Evolutionary conservation across 2,329 filamentous ascomycete genomes (phyloP).

Genomic region (Cordyceps javanica): DNA sequence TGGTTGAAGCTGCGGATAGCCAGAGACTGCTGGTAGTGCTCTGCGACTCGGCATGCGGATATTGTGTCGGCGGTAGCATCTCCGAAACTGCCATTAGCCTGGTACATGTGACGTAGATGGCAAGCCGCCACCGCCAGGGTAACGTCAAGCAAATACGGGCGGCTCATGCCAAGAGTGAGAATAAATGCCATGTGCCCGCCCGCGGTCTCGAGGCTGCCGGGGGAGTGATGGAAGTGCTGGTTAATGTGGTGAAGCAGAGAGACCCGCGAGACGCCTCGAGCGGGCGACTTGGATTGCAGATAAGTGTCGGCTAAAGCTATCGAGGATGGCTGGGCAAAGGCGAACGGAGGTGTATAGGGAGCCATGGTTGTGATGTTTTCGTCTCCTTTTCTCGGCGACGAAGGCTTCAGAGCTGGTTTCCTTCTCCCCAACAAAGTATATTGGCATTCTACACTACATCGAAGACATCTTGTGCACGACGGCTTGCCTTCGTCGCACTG

Average conservation of each 20-base stretch:
- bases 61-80: neutral
- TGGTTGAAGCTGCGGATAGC: conserved; percentile 18
- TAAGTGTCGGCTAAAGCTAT: neutral
- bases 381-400: neutral
- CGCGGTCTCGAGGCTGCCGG: conserved; percentile 6
- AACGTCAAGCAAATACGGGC: conserved; percentile 18
- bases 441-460: conserved; percentile 16
- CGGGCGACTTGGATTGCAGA: neutral
- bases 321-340: conserved; percentile 6
- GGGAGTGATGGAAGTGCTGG: conserved; percentile 2
- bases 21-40: conserved; percentile 19
- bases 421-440: neutral
- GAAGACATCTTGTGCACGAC: conserved; percentile 17
- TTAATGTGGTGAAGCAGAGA: conserved; percentile 17
- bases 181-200: conserved; percentile 12
- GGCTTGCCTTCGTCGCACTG: conserved; percentile 20
- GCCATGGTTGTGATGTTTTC: neutral
- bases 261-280: conserved; percentile 15
- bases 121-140: conserved; percentile 21
- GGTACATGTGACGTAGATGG: conserved; percentile 17
- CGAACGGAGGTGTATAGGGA: conserved; percentile 1
- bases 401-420: neutral
- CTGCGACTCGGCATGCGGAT: conserved; percentile 16
- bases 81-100: neutral
- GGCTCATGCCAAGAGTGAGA: conserved; percentile 13